Conservation (phyloP, 345 rosid genomes). For the Euphorbia tirucalli region DNA sequence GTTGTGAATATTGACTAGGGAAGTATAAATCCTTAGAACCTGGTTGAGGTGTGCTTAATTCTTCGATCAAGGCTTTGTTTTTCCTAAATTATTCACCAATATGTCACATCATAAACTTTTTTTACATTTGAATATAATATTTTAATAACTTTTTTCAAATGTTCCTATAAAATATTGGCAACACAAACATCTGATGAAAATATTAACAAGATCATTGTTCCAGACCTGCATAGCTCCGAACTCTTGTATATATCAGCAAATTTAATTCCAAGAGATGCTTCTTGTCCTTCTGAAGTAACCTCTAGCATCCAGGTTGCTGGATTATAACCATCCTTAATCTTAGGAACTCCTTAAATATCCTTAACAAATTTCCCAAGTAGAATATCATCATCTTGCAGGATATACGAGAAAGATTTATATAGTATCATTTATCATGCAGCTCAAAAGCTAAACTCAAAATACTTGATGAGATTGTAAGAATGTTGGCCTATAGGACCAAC, state of each 20-base stretch:
- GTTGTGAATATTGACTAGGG: constrained; percentile 46
- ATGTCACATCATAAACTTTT: not conserved
- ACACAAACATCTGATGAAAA: too few species aligned
- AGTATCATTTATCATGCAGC: not conserved
- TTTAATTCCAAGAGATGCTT: constrained; percentile 51
- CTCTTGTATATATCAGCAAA: constrained; percentile 53
- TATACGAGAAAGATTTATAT: not conserved
- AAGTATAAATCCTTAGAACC: constrained; percentile 58
- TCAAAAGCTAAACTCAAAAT: constrained; percentile 10
- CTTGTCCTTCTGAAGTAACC: constrained; percentile 55
- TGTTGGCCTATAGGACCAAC: constrained; percentile 13
- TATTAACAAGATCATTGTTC: too few species aligned
- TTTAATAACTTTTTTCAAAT: too few species aligned
- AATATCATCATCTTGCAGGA: not conserved
- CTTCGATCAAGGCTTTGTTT: constrained; percentile 57
- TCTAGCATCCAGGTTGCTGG: constrained; percentile 93
- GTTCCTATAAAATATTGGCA: too few species aligned
- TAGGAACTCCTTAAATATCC: constrained; percentile 40
- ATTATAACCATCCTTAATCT: too few species aligned
- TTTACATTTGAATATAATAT: not conserved
- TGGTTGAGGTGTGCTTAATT: constrained; percentile 54
- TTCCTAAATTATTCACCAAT: constrained; percentile 18
- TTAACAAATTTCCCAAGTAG: too few species aligned
- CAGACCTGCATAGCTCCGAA: constrained; percentile 57
- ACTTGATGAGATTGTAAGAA: constrained; percentile 8